Percentiles rank a stretch among this genome's conserved stretches.
phyloP scores from a whole-genome alignment of 176 grass and related monocot genomes.

The Juncus effusus region DNA sequence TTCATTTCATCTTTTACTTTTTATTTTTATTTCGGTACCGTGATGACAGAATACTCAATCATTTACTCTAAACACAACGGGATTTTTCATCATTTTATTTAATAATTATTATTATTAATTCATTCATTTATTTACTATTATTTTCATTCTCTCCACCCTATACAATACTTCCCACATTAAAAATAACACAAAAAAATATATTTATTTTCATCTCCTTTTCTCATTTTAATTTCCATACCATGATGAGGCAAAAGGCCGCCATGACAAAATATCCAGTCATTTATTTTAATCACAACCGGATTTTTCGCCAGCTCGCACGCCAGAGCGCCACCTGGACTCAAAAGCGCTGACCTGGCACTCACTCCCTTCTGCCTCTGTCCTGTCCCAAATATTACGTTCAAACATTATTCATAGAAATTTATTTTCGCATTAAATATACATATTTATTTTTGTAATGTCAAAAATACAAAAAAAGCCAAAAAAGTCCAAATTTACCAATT shows the following conservation, averaged over 20 bases:
- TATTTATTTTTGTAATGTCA: constrained; percentile 13
- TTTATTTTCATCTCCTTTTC: too few species aligned
- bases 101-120: too few species aligned
- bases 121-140: too few species aligned
- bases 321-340: constrained; percentile 59
- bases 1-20: too few species aligned
- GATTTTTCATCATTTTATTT: constrained; percentile 23
- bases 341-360: constrained; percentile 68
- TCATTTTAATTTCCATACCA: constrained; percentile 28
- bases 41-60: constrained; percentile 91
- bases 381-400: background rate
- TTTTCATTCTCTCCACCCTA: too few species aligned
- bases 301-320: constrained; percentile 75
- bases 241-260: constrained; percentile 96
- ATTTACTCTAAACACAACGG: constrained; percentile 73
- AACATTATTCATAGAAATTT: too few species aligned
- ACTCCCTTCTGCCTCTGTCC: constrained; percentile 73
- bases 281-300: constrained; percentile 70
- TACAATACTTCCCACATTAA: too few species aligned
- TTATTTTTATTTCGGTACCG: constrained; percentile 30
- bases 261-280: constrained; percentile 96
- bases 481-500: too few species aligned
- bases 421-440: too few species aligned
- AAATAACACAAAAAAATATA: too few species aligned
- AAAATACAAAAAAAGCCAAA: constrained; percentile 45